Base-by-base conservation (phyloP, 1,284 basidiomycete genomes). In the Amylostereum chailletii region DNA sequence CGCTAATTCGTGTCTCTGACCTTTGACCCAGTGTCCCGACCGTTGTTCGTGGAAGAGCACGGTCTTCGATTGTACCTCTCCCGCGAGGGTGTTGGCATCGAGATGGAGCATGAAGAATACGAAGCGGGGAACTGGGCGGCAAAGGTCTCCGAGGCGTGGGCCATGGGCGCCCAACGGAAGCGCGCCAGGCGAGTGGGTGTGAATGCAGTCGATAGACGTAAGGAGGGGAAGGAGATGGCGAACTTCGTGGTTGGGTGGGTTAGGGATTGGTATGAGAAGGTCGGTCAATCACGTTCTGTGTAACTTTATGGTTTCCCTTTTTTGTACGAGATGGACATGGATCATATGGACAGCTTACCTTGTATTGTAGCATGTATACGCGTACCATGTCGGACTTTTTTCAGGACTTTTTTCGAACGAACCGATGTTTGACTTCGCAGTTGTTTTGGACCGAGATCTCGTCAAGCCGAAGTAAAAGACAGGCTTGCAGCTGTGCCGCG, bases 1-100 rank as follows among this genome's bases (percentile, higher is more conserved):
- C 41, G n/a, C 33, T 36, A n/a, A 40, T 42, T 39, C 19, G 31
- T 9, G n/a, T 53, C 26, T 8, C 27, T 32, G 33, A 5, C 42
- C 8, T 27, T 30, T 4, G 40, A 57, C 54, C 7, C 57, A 84
- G 84, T 89, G 7, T 81, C 86, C 2, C 72, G 86, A 2, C 86
- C 86, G 1, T 68, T 89, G 33, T 89, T 90, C 56, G 77, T 89
- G 44, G 86, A 89, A 60, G 86, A 90, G 59, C 80, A 85, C 57
- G 86, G 86, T 3, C 67, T 90, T 36, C 76, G 79, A 2, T 66
- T 82, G 8, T 67, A 84, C 29, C 76, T 90, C 34, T 68, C 76
- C 38, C 65, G 66, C 40, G 75, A 79, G 49, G 83, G 83, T 7
- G 75, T 79, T 5, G 83, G 83, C 9, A 68, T 86, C 9, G 83